A percentile compares a stretch with the other conserved stretches of the same genome.
phyloP scores from a whole-genome alignment of 2,329 filamentous ascomycete genomes.

The Trichoderma gracile region DNA sequence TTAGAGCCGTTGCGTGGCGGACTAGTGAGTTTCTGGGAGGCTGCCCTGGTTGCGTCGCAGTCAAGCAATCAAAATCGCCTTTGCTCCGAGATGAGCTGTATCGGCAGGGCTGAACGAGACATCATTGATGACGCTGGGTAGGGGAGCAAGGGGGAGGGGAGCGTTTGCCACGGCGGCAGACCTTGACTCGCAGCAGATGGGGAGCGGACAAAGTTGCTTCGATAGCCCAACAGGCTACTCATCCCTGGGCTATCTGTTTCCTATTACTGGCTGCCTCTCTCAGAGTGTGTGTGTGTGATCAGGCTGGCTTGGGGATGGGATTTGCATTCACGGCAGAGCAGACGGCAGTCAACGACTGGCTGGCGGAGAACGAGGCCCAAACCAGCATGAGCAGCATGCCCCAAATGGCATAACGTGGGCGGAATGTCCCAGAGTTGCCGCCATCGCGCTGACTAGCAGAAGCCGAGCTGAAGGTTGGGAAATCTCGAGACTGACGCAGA shows the following conservation, averaged over 20 bases:
- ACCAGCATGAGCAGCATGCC: slow-evolving; percentile 10
- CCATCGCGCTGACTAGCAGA: background rate
- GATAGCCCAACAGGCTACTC: slow-evolving; percentile 3
- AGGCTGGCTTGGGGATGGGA: too few relatives aligned
- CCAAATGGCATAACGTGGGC: slow-evolving; percentile 6
- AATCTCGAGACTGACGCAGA: slow-evolving; percentile 9
- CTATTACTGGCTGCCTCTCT: too few relatives aligned
- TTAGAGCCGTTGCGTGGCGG: slow-evolving; percentile 12
- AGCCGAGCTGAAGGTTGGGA: slow-evolving; percentile 16
- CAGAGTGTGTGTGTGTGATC: background rate
- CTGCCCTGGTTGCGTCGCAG: background rate
- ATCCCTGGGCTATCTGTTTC: background rate
- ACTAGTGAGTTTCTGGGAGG: slow-evolving; percentile 8
- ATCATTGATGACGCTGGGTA: slow-evolving; percentile 7
- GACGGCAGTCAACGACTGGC: slow-evolving; percentile 3
- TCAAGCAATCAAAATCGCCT: background rate
- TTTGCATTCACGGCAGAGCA: too few relatives aligned
- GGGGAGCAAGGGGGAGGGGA: too few relatives aligned
- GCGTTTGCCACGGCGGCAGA: slow-evolving; percentile 6
- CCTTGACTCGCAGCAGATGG: slow-evolving; percentile 14
- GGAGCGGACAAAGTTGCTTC: background rate
- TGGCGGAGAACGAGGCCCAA: slow-evolving; percentile 7
- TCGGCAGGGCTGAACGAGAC: background rate
- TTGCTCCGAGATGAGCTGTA: background rate
- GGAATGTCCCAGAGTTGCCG: slow-evolving; percentile 14